Base-by-base conservation (phyloP, 108 stramenopile genomes). In the Cyclotella baltica region DNA sequence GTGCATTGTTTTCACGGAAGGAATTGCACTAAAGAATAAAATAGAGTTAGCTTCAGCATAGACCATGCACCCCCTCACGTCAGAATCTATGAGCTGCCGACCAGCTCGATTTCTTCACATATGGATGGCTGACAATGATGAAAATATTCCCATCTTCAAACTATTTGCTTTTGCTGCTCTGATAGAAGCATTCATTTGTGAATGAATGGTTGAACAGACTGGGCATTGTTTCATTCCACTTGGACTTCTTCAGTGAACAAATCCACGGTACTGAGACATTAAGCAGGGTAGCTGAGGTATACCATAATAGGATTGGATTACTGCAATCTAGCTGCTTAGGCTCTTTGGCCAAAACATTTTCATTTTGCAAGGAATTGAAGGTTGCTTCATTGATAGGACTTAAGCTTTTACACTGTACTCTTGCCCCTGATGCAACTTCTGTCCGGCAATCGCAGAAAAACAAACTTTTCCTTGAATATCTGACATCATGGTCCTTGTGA, bases 401-500 rank as follows among this genome's bases (percentile, higher is more conserved):
- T 15, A 93, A 66, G 63, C 93, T 91, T 68, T 84, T 83, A 78
- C 93, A 93, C 40, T 74, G 80, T 52, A 80, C 65, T 63, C 78
- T 83, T 5, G 34, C 70, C 20, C 78, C 81, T 43, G 52, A 55
- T 43, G 75, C 79, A 30, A 80, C 80, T 59, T 92, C 89, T 4
- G 91, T 92, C 8, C 91, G 93, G 81, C 95, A 96, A 74, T 96
- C 95, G 63, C 95, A 96, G 81, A 96, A 96, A 73, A 96, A 96
- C 1, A 88, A 90, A 50, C 82, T 84, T 58, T 83, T 85, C 18
- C 95, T 79, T 35, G 92, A 90, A 65, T 96, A 96, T 19, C 86
- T 77, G 3, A 96, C 89, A 53, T 96, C 95, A 69, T 96, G 95
- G 6, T 89, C 95, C 50, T 85, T 67, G 67, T 96, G 95, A 57